Conservation (phyloP, 805 yeast species). For the Kazachstania martiniae region DNA sequence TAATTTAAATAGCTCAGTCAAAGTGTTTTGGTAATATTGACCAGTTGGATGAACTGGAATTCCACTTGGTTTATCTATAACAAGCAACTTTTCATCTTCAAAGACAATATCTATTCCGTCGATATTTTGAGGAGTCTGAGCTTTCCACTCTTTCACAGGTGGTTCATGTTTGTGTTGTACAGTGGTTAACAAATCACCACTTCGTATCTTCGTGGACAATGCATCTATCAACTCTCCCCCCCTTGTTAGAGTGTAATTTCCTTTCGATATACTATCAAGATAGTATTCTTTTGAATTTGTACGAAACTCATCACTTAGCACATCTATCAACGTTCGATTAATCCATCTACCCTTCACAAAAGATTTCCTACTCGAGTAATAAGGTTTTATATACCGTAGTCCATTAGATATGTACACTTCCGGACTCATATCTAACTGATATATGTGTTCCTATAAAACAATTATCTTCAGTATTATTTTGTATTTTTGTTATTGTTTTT, state of each 20-base stretch:
- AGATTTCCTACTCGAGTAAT: conserved; percentile 28
- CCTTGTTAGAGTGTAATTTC: conserved; percentile 13
- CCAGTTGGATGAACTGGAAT: conserved; percentile 96
- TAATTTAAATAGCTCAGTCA: conserved; percentile 62
- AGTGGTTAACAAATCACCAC: conserved; percentile 20
- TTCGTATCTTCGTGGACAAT: conserved; percentile 8
- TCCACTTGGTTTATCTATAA: conserved; percentile 87
- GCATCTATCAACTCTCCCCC: conserved; percentile 9
- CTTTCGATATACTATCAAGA: conserved; percentile 9
- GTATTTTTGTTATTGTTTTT: too few species aligned
- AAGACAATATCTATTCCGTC: conserved; percentile 50
- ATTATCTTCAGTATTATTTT: too few species aligned
- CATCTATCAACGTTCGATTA: conserved; percentile 29
- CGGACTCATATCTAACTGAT: conserved; percentile 3
- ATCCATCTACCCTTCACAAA: conserved; percentile 39
- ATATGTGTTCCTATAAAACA: too few species aligned
- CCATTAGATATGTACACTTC: conserved; percentile 20
- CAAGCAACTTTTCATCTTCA: conserved; percentile 66
- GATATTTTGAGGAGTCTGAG: conserved; percentile 8
- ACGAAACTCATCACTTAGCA: conserved; percentile 32
- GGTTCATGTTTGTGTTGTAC: conserved; percentile 80
- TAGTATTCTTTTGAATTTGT: conserved; percentile 13
- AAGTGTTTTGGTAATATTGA: conserved; percentile 56
- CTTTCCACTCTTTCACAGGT: conserved; percentile 41
- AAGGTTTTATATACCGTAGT: conserved; percentile 33